Conservation (phyloP, 495 filamentous ascomycete species). For the Parathielavia appendiculata region DNA sequence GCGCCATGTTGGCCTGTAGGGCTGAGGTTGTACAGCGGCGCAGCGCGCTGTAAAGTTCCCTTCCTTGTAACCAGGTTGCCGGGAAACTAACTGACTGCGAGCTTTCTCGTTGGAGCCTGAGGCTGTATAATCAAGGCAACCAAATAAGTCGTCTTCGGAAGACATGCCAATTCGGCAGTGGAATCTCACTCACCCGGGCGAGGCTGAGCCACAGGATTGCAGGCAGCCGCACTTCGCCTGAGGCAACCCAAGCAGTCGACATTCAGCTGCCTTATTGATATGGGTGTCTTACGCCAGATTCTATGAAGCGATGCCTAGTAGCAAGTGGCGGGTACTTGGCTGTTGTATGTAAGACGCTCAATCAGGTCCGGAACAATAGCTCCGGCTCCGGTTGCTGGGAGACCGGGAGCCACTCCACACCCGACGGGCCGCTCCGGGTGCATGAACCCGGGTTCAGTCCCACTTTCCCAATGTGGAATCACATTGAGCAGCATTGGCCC, state of each 20-base stretch:
- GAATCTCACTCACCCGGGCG: no score
- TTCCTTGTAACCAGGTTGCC: no score
- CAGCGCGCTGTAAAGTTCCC: no score
- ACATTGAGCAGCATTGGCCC: no score
- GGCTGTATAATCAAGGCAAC: not conserved
- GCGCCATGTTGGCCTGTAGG: no score
- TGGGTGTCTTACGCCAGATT: not conserved
- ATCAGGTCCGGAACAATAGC: not conserved
- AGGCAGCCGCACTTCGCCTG: not conserved
- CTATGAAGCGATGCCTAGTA: slow-evolving; percentile 1
- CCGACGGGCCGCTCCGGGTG: not conserved
- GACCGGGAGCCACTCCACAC: no score
- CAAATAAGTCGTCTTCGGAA: not conserved
- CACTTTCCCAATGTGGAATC: not conserved
- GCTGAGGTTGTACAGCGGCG: no score
- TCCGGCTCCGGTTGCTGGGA: slow-evolving; percentile 1
- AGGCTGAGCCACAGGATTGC: slow-evolving; percentile 3
- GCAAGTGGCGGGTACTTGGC: not conserved
- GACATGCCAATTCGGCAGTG: no score
- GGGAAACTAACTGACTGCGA: no score
- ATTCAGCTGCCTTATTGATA: not conserved
- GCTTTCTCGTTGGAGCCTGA: no score
- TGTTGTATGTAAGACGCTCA: not conserved
- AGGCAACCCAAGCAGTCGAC: not conserved
- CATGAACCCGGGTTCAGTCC: not conserved